phyloP scores from a whole-genome alignment of 805 yeast genomes.

The Maudiozyma bulderi region DNA sequence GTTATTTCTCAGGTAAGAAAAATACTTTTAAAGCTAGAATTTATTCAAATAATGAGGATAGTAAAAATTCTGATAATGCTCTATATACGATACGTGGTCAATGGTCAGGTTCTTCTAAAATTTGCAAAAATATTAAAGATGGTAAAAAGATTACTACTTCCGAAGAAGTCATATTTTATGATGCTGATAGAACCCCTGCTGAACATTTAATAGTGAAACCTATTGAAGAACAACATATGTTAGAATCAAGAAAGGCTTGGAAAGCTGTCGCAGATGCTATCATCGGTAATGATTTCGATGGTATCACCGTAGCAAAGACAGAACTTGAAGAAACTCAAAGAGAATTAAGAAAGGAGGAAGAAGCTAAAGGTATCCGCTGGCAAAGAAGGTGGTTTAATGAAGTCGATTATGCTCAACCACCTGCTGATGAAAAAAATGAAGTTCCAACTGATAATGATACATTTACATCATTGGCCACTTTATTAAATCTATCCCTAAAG shows the following conservation, averaged over 20 bases:
- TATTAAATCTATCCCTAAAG: constrained; percentile 48
- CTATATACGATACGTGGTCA: constrained; percentile 80
- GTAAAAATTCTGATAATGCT: constrained; percentile 48
- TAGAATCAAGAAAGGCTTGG: constrained; percentile 95
- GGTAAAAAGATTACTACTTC: constrained; percentile 4
- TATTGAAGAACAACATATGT: constrained; percentile 63
- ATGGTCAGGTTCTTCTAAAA: constrained; percentile 79
- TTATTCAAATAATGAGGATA: constrained; percentile 36
- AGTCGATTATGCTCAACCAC: constrained; percentile 31
- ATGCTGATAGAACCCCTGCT: constrained; percentile 45
- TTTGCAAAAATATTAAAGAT: constrained; percentile 40
- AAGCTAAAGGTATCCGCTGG: constrained; percentile 61
- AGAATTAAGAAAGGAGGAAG: constrained; percentile 67
- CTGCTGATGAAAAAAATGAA: constrained; percentile 17
- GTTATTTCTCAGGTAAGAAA: constrained; percentile 92
- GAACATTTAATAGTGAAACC: constrained; percentile 69
- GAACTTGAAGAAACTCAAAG: constrained; percentile 81
- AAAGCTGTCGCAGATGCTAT: constrained; percentile 80
- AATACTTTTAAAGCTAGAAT: constrained; percentile 85
- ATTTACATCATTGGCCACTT: constrained; percentile 35
- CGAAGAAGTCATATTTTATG: constrained; percentile 42
- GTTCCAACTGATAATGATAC: constrained; percentile 29
- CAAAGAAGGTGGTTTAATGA: constrained; percentile 72
- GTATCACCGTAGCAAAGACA: constrained; percentile 68
- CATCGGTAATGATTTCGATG: constrained; percentile 62